Evolutionary conservation across 75 land plant species (phyloP), one percentile per base, ranked within the genome.

Genomic region (Sequoiadendron giganteum): DNA sequence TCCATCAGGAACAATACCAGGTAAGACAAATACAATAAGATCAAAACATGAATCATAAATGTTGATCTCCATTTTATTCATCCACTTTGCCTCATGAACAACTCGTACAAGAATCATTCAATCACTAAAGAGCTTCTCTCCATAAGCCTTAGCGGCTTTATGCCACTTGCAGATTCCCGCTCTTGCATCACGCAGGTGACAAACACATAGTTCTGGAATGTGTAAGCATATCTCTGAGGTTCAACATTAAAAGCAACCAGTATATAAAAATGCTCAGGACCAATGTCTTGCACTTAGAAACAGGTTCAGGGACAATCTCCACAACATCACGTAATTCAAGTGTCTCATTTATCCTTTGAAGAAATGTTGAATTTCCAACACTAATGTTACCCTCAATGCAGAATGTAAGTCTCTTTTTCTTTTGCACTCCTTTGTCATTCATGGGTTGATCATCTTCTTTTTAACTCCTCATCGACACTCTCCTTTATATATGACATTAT

Each of bases 31-130:
- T 10, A 98, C 99, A 76, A 98, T 97, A 39, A 98, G 99, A 91
- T 98, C 97, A 92, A 98, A 98, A 98, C 99, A 98, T 38, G 98
- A 98, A 86, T 98, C 99, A 89, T 98, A 98, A 40, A 98, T 98
- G 93, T 99, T 98, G 43, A 98, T 95, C 90, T 98, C 99, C 98
- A 96, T 96, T 87, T 95, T 97, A 88, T 92, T 96, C 99, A 98
- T 98, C 98, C 98, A 98, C 38, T 98, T 98, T 85, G 98, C 99
- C 92, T 98, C 99, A 91, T 98, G 99, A 55, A 98, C 99, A 89
- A 97, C 98, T 86, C 98, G 92, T 42, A 98, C 99, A 94, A 98
- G 96, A 1, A 98, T 97, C 99, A 98, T 97, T 48, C 98, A 89
- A 88, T 97, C 99, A 90, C 97, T 98, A 93, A 98, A 98, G 72